phyloP scores from a whole-genome alignment of 441 rosid genomes.

The Bruguiera hainesii region DNA sequence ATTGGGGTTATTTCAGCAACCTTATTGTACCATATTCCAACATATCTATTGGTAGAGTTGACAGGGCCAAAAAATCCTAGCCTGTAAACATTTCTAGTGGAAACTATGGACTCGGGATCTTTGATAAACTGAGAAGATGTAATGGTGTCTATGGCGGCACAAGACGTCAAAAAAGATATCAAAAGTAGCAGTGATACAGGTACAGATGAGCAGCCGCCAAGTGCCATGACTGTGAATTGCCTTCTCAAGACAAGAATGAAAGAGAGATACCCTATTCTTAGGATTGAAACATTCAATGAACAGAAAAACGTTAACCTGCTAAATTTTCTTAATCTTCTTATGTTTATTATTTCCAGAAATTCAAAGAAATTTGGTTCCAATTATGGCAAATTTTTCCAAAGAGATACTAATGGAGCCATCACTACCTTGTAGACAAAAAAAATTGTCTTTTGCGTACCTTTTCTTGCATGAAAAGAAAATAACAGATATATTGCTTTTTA shows the following conservation, averaged over 20 bases:
- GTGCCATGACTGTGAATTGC: not conserved
- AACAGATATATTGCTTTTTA: too few relatives aligned
- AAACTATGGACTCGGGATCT: slow-evolving; percentile 19
- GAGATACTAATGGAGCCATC: too few relatives aligned
- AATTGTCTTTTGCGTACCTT: too few relatives aligned
- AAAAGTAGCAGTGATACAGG: too few relatives aligned
- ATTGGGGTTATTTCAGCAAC: not conserved
- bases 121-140: slow-evolving; percentile 16
- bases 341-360: too few relatives aligned
- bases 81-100: slow-evolving; percentile 8
- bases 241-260: not conserved
- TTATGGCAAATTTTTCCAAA: too few relatives aligned
- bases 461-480: too few relatives aligned
- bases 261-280: not conserved
- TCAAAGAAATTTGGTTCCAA: too few relatives aligned
- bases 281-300: not conserved
- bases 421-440: too few relatives aligned
- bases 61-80: slow-evolving; percentile 30
- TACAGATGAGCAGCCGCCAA: not conserved
- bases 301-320: too few relatives aligned
- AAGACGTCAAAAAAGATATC: too few relatives aligned
- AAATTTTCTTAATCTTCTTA: too few relatives aligned
- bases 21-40: slow-evolving; percentile 26
- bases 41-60: slow-evolving; percentile 18
- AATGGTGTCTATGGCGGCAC: slow-evolving; percentile 9